Evolutionary conservation across 345 rosid genomes (phyloP).

Genomic region (Hirschfeldia incana): DNA sequence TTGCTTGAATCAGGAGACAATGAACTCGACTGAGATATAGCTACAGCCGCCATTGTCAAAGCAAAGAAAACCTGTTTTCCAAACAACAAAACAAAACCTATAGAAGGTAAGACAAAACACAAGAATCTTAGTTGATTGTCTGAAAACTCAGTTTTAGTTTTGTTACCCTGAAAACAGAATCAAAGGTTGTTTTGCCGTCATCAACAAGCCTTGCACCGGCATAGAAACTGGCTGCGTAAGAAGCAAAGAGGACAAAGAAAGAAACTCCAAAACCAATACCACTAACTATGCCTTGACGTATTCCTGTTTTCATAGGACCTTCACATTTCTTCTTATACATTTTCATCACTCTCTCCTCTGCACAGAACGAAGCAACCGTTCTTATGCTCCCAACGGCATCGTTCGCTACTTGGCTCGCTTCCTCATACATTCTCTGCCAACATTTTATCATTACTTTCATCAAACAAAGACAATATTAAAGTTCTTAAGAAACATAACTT

Average conservation of each 20-base stretch:
- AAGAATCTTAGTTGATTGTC: background rate
- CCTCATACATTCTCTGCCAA: constrained; percentile 77
- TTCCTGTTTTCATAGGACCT: constrained; percentile 71
- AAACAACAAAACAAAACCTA: constrained; percentile 1
- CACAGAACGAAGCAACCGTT: constrained; percentile 87
- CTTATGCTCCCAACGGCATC: constrained; percentile 92
- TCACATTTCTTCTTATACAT: constrained; percentile 74
- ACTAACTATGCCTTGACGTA: constrained; percentile 66
- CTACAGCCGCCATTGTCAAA: constrained; percentile 60
- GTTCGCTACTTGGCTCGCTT: constrained; percentile 90
- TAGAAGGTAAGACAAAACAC: background rate
- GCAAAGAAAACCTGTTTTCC: constrained; percentile 66
- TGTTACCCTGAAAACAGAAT: constrained; percentile 63
- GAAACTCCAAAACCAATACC: constrained; percentile 72
- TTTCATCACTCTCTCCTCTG: constrained; percentile 81
- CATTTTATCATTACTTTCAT: background rate
- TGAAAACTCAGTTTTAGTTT: background rate
- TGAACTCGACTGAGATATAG: constrained; percentile 73
- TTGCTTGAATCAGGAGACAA: constrained; percentile 60
- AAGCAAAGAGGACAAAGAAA: constrained; percentile 54
- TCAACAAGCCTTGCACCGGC: constrained; percentile 72
- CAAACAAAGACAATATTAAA: no score
- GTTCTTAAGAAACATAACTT: no score
- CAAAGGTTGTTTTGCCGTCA: constrained; percentile 53
- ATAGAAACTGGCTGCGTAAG: constrained; percentile 70